phyloP scores from a whole-genome alignment of 1,284 basidiomycete genomes.

The Trametes hirsuta region DNA sequence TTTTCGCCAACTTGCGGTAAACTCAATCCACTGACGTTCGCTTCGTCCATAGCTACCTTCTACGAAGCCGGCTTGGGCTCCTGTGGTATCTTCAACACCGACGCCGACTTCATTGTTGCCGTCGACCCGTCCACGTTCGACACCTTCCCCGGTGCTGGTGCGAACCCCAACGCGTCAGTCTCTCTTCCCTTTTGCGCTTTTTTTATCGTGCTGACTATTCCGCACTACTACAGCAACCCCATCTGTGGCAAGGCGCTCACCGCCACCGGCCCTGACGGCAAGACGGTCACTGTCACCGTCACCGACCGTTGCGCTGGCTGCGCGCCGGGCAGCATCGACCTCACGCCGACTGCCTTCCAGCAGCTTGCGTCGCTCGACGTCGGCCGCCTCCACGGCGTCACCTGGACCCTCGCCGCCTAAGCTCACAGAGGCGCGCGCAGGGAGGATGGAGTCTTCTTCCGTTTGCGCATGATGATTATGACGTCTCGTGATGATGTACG shows the following conservation, averaged over 20 bases:
- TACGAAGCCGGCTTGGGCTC: constrained; percentile 24
- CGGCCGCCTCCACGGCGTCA: constrained; percentile 28
- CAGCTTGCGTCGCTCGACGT: constrained; percentile 37
- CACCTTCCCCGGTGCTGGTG: constrained; percentile 12
- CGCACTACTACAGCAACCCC: constrained; percentile 34
- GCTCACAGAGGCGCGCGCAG: too few relatives aligned
- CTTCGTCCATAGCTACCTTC: not conserved
- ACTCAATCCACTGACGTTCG: not conserved
- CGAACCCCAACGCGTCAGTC: constrained; percentile 24
- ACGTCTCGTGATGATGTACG: too few relatives aligned
- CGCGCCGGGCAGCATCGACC: constrained; percentile 42
- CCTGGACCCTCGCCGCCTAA: constrained; percentile 13
- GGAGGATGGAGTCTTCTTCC: too few relatives aligned
- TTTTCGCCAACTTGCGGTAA: not conserved
- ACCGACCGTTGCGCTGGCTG: constrained; percentile 49
- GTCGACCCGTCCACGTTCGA: constrained; percentile 18
- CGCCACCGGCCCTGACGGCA: constrained; percentile 30
- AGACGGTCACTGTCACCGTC: constrained; percentile 42
- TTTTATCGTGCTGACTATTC: not conserved
- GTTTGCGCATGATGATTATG: too few relatives aligned
- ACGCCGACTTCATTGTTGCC: constrained; percentile 26
- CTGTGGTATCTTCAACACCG: constrained; percentile 25
- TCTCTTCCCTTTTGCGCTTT: not conserved
- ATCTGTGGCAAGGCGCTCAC: constrained; percentile 40
- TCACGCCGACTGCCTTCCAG: constrained; percentile 45